Evolutionary conservation across 768 basidiomycete species (phyloP), one percentile per base, ranked within the genome.

Genomic region (Lactifluus echinatus): DNA sequence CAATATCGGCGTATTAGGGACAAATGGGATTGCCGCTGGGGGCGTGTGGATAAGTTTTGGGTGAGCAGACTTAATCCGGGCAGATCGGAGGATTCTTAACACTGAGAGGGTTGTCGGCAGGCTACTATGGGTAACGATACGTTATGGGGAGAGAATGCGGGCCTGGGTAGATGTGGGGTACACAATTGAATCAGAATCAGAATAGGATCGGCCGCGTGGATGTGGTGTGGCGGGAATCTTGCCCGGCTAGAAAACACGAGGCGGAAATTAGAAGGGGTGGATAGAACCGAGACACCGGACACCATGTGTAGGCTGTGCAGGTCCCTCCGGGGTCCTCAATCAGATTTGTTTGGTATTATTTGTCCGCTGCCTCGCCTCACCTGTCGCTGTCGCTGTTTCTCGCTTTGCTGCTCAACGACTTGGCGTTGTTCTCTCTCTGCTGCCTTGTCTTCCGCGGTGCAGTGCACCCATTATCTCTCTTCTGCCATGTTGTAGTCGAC

Each of bases 151-250:
- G 28, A 70, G 73, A 52, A 76, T 87, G 72, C 74, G 84, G 40
- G 76, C 74, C 0, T 81, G 76, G 72, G 69, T 76, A 6, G 79
- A 86, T 61, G 69, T 84, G 8, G 82, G 78, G 2, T 84, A 75
- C 63, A 78, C 82, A 1, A 77, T 75, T 0, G 66, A 65, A 8
- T 66, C 71, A 2, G 70, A 66, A 52, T 26, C 42, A 40, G 51
- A 11, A 52, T 26, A 15, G 3, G 11, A 14, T 1, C 4, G 39
- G 21, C 21, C 33, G 15, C 39, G 15, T 52, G 51, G 39, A 1
- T 2, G 21, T 26, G 24, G 45, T n/a, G 31, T 31, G 31, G 31
- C 31, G 31, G 31, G 31, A 31, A 31, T 31, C 10, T 10, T 31
- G 5, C 31, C 10, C 31, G 31, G 31, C 31, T 31, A 8, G 15